A percentile compares a stretch with the other conserved stretches of the same genome.
These are phyloP conservation scores for Sporothrix variecibatus DNA, from an alignment of 2,329 filamentous ascomycete species.

Conservation along the genomic window DNA sequence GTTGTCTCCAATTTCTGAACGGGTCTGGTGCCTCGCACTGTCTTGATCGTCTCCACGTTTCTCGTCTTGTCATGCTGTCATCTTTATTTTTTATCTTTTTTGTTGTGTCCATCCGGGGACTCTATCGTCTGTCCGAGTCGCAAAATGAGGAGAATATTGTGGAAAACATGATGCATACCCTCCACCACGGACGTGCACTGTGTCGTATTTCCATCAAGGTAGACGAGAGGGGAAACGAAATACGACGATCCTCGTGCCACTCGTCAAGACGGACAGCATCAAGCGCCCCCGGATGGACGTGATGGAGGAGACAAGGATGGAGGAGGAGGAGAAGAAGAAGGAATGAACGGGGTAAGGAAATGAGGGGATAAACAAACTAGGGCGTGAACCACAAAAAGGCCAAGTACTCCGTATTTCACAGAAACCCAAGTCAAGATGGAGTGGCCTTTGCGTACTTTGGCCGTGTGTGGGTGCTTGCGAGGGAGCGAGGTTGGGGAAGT, in stretches of 20 bases:
- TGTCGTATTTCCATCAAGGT: background rate
- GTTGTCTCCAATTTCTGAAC: background rate
- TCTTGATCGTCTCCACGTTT: background rate
- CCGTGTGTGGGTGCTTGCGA: background rate
- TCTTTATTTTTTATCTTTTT: background rate
- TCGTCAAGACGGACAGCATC: background rate
- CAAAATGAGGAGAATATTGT: background rate
- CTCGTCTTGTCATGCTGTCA: background rate
- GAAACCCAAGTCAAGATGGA: background rate
- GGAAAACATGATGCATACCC: background rate
- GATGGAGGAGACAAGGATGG: background rate
- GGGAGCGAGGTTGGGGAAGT: background rate
- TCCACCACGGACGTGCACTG: background rate
- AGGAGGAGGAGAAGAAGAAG: background rate
- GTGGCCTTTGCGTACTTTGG: background rate
- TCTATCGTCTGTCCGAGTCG: background rate
- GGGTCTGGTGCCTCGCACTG: background rate
- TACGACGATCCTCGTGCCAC: background rate
- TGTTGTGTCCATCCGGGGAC: background rate
- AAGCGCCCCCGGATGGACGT: background rate
- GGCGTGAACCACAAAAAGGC: background rate
- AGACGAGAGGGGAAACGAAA: background rate
- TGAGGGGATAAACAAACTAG: constrained; percentile 4
- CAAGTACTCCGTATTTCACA: background rate
- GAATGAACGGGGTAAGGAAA: background rate